Evolutionary conservation across 257 asterid genomes (phyloP), one percentile per base, ranked within the genome.

Genomic region (Solanum paucissectum): DNA sequence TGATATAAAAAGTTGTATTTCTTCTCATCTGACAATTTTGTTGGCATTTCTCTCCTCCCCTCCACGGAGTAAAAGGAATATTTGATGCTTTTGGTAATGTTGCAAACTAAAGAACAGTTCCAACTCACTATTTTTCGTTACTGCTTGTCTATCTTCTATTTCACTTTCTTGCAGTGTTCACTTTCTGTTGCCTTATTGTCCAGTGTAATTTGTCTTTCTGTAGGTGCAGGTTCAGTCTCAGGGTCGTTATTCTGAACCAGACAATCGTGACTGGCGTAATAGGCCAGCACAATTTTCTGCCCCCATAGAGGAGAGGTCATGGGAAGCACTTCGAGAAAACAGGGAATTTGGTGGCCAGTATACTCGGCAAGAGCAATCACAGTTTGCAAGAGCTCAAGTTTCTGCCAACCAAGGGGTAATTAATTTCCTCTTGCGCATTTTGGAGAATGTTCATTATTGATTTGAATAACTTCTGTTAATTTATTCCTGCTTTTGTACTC

Each of bases 241-340:
- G 86, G 84, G 86, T 88, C 96, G 96, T 86, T 95, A 92, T 66
- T 82, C 98, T 88, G 98, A 98, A 87, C 92, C 92, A 7, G 94
- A 94, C 87, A 89, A 83, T 62, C 96, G 95, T 60, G 96, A 92
- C 46, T 94, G 96, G 96, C 94, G 93, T 62, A 90, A 89, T 87
- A 90, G 94, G 52, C 64, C 95, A 72, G 81, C 93, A 12, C 94
- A 91, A 81, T 73, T 86, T 87, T 36, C 92, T 86, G 85, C 87
- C 38, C 68, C 94, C 52, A 27, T 86, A 12, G 94, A 93, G 36
- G 94, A 92, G 86, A 93, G 92, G 88, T 87, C 93, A 85, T 88
- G 89, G 94, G 90, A 88, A 88, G 88, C 95, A 21, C 86, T 86
- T 86, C 92, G 94, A 64, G 98, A 94, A 79, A 86, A 74, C 88